Base-by-base conservation (phyloP, 23 red algal species). In the Cyanidium caldarium region DNA sequence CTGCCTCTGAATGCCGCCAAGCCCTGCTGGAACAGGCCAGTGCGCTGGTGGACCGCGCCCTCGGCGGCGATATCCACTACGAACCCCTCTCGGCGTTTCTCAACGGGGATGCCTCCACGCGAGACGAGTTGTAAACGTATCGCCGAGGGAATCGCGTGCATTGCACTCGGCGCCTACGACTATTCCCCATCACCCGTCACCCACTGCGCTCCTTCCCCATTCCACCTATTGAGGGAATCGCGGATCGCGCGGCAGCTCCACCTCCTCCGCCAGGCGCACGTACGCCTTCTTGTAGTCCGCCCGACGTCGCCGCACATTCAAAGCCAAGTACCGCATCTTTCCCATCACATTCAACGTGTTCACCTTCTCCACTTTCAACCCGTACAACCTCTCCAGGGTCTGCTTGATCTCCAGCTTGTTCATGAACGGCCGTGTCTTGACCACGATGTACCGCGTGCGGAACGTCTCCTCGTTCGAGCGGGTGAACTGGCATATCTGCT, bases 211-310 rank as follows among this genome's bases (percentile, higher is more conserved):
- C n/a, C n/a, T n/a, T n/a, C n/a, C n/a, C n/a, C n/a, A n/a, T n/a
- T n/a, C n/a, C n/a, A n/a, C n/a, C n/a, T n/a, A n/a, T n/a, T n/a
- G n/a, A n/a, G 51, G 51, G 23, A 28, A 28, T 25, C 51, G 51
- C 23, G 85, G 85, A 10, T 80, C 72, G 33, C 75, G 79, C 2
- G 85, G 85, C 2, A 88, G 36, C 36, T 88, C 76, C 28, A 81
- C 77, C 10, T 72, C 77, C 34, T 68, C 40, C 30, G 72, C 37
- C 37, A 88, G 71, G 46, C 69, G 80, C 36, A 88, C 69, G 72
- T 88, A 88, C 31, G 80, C 79, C 17, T 69, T 46, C 66, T 88
- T 88, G 41, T 65, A 81, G 71, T 88, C 85, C 33, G 69, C 70
- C 37, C 68, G 39, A 25, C 82, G 66, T 25, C 23, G 7, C 10